phyloP scores from a whole-genome alignment of 345 rosid genomes.

The Corchorus olitorius region DNA sequence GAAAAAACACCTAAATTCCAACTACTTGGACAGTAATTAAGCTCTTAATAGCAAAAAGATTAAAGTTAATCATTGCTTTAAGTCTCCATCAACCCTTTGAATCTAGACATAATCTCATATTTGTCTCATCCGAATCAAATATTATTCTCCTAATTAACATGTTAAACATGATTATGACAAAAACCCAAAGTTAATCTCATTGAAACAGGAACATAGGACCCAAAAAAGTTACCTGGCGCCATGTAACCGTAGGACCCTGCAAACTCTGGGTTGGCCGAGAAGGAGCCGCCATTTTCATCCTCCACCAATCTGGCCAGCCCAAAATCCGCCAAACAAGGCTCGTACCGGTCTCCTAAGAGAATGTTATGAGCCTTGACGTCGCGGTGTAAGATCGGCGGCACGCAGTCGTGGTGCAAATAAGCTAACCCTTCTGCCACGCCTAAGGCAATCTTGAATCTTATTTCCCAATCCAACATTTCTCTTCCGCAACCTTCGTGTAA shows the following conservation, averaged over 20 bases:
- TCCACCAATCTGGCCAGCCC: constrained; percentile 76
- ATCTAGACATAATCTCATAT: neutral
- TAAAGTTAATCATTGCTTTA: neutral
- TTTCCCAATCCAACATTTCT: constrained; percentile 61
- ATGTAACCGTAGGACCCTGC: constrained; percentile 96
- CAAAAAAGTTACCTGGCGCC: constrained; percentile 67
- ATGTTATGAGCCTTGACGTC: constrained; percentile 84
- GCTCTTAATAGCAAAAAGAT: neutral
- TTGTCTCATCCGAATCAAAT: neutral
- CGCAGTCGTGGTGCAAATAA: constrained; percentile 85
- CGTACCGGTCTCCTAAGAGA: constrained; percentile 60
- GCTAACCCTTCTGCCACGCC: constrained; percentile 83
- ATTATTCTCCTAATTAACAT: neutral
- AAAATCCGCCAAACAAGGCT: constrained; percentile 84
- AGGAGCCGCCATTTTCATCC: constrained; percentile 42
- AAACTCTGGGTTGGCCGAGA: constrained; percentile 55
- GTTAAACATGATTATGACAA: neutral
- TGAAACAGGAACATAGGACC: neutral
- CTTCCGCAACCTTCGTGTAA: constrained; percentile 49
- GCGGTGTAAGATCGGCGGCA: constrained; percentile 80
- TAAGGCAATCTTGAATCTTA: constrained; percentile 63
- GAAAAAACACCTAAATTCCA: neutral
- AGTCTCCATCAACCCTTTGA: constrained; percentile 8
- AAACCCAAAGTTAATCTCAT: constrained; percentile 7
- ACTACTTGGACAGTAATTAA: neutral